Percentiles rank a stretch among this genome's conserved stretches.
These are phyloP conservation scores for Colletotrichum lini DNA, from an alignment of 2,329 filamentous ascomycete species.

Conservation along the genomic window DNA sequence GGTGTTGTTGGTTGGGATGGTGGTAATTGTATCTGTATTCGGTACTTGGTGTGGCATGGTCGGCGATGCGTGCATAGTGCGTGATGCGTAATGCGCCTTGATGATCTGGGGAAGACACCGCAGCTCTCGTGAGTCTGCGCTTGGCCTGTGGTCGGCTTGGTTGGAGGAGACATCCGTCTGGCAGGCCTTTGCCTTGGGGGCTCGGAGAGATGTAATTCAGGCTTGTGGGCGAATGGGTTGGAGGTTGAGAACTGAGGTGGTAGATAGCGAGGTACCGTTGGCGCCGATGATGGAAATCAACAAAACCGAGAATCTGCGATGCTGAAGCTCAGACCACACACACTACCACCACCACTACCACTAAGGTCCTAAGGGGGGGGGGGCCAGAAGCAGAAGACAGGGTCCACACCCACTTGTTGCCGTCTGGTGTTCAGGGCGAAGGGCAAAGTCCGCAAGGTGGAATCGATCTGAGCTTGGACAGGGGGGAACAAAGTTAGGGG, in stretches of 20 bases:
- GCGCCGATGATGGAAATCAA: not conserved
- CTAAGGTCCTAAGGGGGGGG: not conserved
- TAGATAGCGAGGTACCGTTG: no score
- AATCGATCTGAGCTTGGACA: no score
- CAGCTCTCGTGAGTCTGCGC: not conserved
- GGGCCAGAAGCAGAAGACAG: not conserved
- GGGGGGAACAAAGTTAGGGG: no score
- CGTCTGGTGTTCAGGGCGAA: not conserved
- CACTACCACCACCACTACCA: no score
- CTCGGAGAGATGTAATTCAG: no score
- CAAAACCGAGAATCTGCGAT: not conserved
- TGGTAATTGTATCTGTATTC: not conserved
- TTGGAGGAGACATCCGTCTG: no score
- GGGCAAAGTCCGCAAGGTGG: not conserved
- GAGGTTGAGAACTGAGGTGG: no score
- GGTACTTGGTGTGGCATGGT: no score
- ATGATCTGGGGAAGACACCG: slow-evolving; percentile 26
- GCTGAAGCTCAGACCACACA: not conserved
- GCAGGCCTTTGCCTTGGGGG: no score
- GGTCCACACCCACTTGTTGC: no score
- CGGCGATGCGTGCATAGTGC: not conserved
- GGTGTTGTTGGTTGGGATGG: slow-evolving; percentile 15
- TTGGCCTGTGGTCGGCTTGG: not conserved
- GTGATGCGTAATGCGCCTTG: slow-evolving; percentile 12
- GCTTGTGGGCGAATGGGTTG: no score